phyloP scores from a whole-genome alignment of 2,329 filamentous ascomycete species.

The Chaetomiaceae sp. region DNA sequence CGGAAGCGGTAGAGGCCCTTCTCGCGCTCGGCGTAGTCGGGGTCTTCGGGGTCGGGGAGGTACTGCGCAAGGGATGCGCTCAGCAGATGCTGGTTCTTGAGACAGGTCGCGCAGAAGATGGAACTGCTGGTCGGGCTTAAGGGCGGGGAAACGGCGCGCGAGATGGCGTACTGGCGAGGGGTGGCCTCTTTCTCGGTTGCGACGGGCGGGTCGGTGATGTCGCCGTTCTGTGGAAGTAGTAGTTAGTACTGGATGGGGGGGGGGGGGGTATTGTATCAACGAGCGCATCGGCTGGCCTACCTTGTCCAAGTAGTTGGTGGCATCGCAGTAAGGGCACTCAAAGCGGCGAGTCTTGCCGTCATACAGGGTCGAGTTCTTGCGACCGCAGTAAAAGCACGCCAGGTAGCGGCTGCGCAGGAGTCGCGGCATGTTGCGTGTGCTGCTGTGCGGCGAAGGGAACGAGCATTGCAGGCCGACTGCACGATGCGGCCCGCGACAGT shows the following conservation, averaged over 20 bases:
- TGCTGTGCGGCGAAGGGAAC: constrained; percentile 1
- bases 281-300: too few relatives aligned
- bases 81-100: constrained; percentile 84
- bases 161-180: constrained; percentile 45
- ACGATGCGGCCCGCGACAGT: not conserved
- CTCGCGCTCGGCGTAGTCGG: constrained; percentile 65
- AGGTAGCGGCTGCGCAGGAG: constrained; percentile 44
- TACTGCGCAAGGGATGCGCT: constrained; percentile 75
- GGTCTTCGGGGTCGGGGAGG: constrained; percentile 61
- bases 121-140: constrained; percentile 31
- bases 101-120: constrained; percentile 69
- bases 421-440: constrained; percentile 38
- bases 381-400: constrained; percentile 80
- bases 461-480: constrained; percentile 18
- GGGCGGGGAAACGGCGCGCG: constrained; percentile 36
- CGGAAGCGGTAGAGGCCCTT: constrained; percentile 66
- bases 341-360: constrained; percentile 61
- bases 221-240: constrained; percentile 64
- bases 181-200: constrained; percentile 46
- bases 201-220: constrained; percentile 82
- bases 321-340: constrained; percentile 73
- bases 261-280: too few relatives aligned
- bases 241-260: too few relatives aligned
- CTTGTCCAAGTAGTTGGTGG: constrained; percentile 84
- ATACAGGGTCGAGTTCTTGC: constrained; percentile 57